Base-by-base conservation (phyloP, 2,329 filamentous ascomycete species). In the Knoxdaviesia capensis region DNA sequence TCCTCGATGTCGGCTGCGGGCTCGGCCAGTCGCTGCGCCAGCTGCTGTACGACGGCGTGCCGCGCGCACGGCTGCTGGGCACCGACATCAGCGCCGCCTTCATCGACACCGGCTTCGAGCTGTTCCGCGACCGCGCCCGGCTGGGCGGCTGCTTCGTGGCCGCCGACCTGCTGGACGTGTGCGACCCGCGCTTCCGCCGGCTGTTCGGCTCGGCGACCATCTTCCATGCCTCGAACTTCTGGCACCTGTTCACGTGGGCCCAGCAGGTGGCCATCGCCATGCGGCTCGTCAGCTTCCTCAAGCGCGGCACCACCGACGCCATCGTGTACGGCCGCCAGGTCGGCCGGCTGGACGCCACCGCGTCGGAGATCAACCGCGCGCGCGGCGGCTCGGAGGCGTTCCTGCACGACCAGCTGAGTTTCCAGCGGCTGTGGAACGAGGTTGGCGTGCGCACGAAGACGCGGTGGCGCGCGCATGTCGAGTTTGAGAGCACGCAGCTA, bases 101-200 rank as follows among this genome's bases (percentile, higher is more conserved):
- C 48, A 60, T 74, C 41, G 61, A 71, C 7, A 53, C 71, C n/a
- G 72, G 72, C 31, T 74, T 77, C 52, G 71, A 77, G 42, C 60
- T 82, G 20, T 82, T 80, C 56, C 62, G 65, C 38, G 77, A 80
- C 46, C 44, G 48, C 11, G 48, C 47, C 10, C 47, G 46, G 6
- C 54, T 74, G 5, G 57, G 57, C 20, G 60, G 61, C 2, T 59
- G 57, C 2, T 72, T 75, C 46, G 54, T 75, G 31, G 50, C 60
- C 3, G 70, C 66, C 20, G 65, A 74, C 45, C 54, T 73, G 45
- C 52, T 71, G 7, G 57, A 62, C 41, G 59, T 57, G 6, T 54
- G 56, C 8, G 59, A 65, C 42, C 48, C 47, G 10, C 52, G 52
- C 3, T 51, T 65, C 5, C 48, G 53, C 3, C 44, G 44, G 2